Conservation (phyloP, 129 eudicot genomes). For the Flaveria sonorensis region DNA sequence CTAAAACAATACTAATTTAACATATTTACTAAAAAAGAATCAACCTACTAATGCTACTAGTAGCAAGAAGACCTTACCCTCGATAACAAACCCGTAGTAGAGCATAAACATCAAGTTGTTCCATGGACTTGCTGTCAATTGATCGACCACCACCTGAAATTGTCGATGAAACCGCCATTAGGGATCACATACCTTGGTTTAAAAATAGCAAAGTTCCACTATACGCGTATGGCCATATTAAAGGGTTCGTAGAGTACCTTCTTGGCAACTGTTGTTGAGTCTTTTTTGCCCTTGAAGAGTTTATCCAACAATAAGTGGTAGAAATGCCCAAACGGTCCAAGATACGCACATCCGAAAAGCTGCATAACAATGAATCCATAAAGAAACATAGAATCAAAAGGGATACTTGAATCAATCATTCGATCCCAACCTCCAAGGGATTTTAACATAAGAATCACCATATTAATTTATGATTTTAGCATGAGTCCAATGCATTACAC, state of each 20-base stretch:
- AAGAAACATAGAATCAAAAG: neutral
- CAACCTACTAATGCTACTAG: neutral
- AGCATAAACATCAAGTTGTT: slow-evolving; percentile 89
- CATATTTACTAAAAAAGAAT: neutral
- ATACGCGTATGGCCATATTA: neutral
- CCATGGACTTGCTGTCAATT: slow-evolving; percentile 83
- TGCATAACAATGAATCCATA: slow-evolving; percentile 40
- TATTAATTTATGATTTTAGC: neutral
- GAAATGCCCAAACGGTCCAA: slow-evolving; percentile 94
- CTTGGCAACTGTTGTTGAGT: slow-evolving; percentile 72
- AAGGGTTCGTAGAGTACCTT: slow-evolving; percentile 53
- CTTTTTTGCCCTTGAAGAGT: slow-evolving; percentile 89
- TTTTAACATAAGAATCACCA: neutral
- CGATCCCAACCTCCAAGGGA: neutral
- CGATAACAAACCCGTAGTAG: slow-evolving; percentile 81
- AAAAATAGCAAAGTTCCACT: too few relatives aligned
- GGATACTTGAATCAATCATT: neutral
- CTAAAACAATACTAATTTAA: neutral
- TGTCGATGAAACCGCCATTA: slow-evolving; percentile 9
- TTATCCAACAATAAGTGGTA: slow-evolving; percentile 77
- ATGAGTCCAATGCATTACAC: neutral
- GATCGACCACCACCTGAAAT: slow-evolving; percentile 89
- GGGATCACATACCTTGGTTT: neutral
- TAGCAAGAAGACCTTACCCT: slow-evolving; percentile 55
- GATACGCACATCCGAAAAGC: slow-evolving; percentile 88